A percentile compares a stretch with the other conserved stretches of the same genome.
phyloP scores from a whole-genome alignment of 169 alveolate genomes.

The Plasmodium ovale region DNA sequence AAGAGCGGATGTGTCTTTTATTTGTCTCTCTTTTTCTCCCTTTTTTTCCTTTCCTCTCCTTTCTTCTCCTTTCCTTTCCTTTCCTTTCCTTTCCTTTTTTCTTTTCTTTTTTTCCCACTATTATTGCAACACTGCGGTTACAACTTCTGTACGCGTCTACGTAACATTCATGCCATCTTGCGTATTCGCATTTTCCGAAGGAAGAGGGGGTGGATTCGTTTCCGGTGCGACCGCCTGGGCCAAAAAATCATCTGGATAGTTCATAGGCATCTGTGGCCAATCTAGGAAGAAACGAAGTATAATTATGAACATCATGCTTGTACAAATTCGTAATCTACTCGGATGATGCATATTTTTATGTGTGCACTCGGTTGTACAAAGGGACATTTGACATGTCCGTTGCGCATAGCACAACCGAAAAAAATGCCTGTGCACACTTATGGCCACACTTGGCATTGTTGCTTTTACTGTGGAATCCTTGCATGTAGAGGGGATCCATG shows the following conservation, averaged over 20 bases:
- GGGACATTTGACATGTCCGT: too few species aligned
- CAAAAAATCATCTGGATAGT: slow-evolving; percentile 35
- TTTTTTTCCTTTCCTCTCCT: too few species aligned
- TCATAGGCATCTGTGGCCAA: slow-evolving; percentile 71
- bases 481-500: slow-evolving; percentile 54
- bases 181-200: slow-evolving; percentile 32
- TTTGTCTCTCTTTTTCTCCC: too few species aligned
- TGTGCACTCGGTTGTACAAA: too few species aligned
- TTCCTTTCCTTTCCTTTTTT: neutral
- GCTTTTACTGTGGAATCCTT: slow-evolving; percentile 27
- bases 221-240: slow-evolving; percentile 59
- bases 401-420: too few species aligned
- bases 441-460: neutral
- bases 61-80: too few species aligned
- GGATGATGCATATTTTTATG: neutral
- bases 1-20: too few species aligned
- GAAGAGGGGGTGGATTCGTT: slow-evolving; percentile 73
- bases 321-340: too few species aligned
- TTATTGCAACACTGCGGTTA: too few species aligned
- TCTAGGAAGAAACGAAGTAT: neutral
- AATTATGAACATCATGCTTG: neutral
- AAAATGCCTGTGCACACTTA: neutral
- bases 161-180: slow-evolving; percentile 21
- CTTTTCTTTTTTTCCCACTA: neutral
- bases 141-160: too few species aligned